Evolutionary conservation across 176 grass and related monocot species (phyloP), one percentile per base, ranked within the genome.

Genomic region (Themeda triandra): DNA sequence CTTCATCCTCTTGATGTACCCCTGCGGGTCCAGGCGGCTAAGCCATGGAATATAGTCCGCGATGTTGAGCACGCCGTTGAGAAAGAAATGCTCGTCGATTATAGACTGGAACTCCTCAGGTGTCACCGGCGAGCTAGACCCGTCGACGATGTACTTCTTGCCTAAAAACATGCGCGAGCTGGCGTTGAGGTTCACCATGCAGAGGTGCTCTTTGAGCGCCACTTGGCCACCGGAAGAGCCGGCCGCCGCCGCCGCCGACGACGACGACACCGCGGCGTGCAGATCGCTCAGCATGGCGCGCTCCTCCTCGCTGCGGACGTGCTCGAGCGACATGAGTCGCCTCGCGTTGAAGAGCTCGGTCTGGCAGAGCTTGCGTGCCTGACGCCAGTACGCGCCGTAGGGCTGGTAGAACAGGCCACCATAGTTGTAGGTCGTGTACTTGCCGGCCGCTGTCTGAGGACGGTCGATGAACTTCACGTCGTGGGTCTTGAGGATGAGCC

Each of bases 1-100:
- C 87, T 92, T 92, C 91, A 90, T 92, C 71, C 87, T 58, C 84
- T 21, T 71, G 24, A 92, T 59, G 49, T 92, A 92, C 5, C 90
- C 87, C 25, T 90, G 87, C 53, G 87, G 66, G 41, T 92, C 91
- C 2, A 92, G 67, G 62, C 83, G 75, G 64, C 82, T 32, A 5
- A 90, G 46, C 91, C 87, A 85, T 1, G 91, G 91, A 27, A 92
- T 90, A 13, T 80, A 73, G 74, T 92, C 91, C 14, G 84, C 87
- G 60, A 90, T 60, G 84, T 85, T 84, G 69, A 92, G 36, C 37
- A 90, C 87, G 1, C 91, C 91, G 25, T 89, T 84, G 14, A 92
- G 76, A 62, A 92, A 73, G 78, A 92, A 87, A 29, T 87, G 39
- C 76, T 92, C 91, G 15, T 89, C 76, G 13, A 92, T 27, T 71